Conservation (phyloP, 1,284 basidiomycete species). For the Pascua sp. region DNA sequence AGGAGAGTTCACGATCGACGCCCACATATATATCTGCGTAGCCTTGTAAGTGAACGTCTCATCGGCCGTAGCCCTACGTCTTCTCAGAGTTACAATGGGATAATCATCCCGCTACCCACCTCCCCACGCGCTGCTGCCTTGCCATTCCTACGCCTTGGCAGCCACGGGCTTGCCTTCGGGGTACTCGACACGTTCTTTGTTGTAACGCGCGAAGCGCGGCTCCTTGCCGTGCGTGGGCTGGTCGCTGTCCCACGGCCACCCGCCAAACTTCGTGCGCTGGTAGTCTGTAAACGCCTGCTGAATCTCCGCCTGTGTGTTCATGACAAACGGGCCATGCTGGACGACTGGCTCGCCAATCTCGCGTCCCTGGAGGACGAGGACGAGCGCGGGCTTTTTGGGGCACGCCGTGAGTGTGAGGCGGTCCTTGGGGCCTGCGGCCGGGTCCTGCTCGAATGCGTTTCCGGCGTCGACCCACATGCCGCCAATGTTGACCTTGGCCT, state of each 20-base stretch:
- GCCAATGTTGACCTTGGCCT: conserved; percentile 8
- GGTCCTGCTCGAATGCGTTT: conserved; percentile 5
- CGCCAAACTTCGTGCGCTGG: conserved; percentile 15
- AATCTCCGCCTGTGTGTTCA: conserved; percentile 20
- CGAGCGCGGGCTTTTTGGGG: background rate
- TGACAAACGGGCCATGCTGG: conserved; percentile 20
- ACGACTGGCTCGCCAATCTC: conserved; percentile 17
- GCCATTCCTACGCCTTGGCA: too few relatives aligned
- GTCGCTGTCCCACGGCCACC: conserved; percentile 8
- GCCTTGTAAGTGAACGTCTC: too few relatives aligned
- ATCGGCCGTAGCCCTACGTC: too few relatives aligned
- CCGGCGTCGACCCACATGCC: conserved; percentile 7
- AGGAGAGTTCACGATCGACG: too few relatives aligned
- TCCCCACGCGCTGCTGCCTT: too few relatives aligned
- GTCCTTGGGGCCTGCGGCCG: background rate
- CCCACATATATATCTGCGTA: too few relatives aligned
- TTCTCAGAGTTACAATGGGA: too few relatives aligned
- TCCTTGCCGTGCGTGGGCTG: conserved; percentile 3
- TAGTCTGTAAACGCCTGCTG: conserved; percentile 14
- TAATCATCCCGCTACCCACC: too few relatives aligned
- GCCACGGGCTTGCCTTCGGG: background rate
- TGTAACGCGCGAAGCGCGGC: conserved; percentile 13
- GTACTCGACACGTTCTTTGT: conserved; percentile 11
- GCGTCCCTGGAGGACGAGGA: conserved; percentile 19
- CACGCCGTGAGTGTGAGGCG: conserved; percentile 9